Evolutionary conservation across 306 rosid genomes (phyloP).

Genomic region (Biancaea sappan): DNA sequence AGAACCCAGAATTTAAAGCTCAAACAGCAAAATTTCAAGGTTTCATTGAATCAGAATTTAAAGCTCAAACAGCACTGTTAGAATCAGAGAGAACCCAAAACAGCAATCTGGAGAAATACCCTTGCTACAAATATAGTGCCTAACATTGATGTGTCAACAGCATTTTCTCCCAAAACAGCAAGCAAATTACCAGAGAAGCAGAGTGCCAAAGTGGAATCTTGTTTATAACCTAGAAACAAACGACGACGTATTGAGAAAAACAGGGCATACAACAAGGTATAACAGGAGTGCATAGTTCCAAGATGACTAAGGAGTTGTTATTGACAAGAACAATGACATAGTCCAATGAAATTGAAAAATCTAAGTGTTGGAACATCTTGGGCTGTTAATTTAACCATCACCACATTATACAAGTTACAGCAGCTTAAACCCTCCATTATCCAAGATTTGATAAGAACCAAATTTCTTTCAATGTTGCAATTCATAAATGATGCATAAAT

Average conservation of each 20-base stretch:
- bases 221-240: constrained; percentile 76
- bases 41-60: too few species aligned
- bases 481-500: neutral
- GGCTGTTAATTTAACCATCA: constrained; percentile 22
- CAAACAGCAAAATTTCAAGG: too few species aligned
- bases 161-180: too few species aligned
- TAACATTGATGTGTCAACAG: too few species aligned
- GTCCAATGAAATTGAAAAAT: neutral
- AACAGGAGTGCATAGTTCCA: constrained; percentile 7
- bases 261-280: constrained; percentile 5
- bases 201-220: too few species aligned
- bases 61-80: too few species aligned
- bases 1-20: too few species aligned
- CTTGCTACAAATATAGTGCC: too few species aligned
- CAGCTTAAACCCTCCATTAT: constrained; percentile 11
- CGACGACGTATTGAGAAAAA: constrained; percentile 33
- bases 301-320: constrained; percentile 23
- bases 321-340: constrained; percentile 21
- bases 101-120: too few species aligned
- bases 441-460: constrained; percentile 5
- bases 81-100: too few species aligned
- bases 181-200: too few species aligned
- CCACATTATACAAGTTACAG: constrained; percentile 28
- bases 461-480: neutral
- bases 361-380: constrained; percentile 21